Base-by-base conservation (phyloP, 805 yeast genomes). In the Ogataea paraovalis region DNA sequence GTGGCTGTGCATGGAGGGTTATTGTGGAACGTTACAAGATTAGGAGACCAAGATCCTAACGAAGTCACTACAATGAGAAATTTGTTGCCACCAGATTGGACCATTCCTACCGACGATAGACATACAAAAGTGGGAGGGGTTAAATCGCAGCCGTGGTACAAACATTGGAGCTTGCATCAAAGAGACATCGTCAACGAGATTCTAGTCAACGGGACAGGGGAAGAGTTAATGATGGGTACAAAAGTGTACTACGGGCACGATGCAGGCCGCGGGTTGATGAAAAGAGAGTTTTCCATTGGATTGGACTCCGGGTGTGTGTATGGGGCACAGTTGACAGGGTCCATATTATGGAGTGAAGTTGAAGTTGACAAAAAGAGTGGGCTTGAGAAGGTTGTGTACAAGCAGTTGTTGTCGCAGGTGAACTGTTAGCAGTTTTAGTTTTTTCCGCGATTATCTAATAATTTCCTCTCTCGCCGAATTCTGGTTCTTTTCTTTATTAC, bases 161-260 rank as follows among this genome's bases (percentile, higher is more conserved):
- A 59, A 33, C 60, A 57, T 19, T 68, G 72, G 71, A 59, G 53
- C 33, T 22, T 43, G 13, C 46, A 56, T n/a, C 65, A 66, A 40
- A 47, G 49, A 6, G 39, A 45, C 9, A 12, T 40, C 1, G 54
- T 54, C 13, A 41, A 41, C 6, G 38, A 54, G 1, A 36, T 25
- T 2, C 13, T 51, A 41, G 38, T 45, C 14, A 46, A 48, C 18
- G 19, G 44, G 2, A 46, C 46, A 3, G 50, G 39, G 4, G 27
- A 52, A 7, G 48, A 44, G 4, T 43, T 59, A 1, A 55, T 62
- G 0, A 27, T 60, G 25, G 69, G 67, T 2, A 52, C 56, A 3
- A 66, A 75, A 20, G 89, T 87, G 3, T 80, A 79, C 57, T 91
- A 91, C 61, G 98, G 97, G 1, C 98, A 91, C 61, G 95, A 88